A percentile compares a stretch with the other conserved stretches of the same genome.
Conservation (phyloP, 345 rosid species). For the Eucalyptus erythrocorys region DNA sequence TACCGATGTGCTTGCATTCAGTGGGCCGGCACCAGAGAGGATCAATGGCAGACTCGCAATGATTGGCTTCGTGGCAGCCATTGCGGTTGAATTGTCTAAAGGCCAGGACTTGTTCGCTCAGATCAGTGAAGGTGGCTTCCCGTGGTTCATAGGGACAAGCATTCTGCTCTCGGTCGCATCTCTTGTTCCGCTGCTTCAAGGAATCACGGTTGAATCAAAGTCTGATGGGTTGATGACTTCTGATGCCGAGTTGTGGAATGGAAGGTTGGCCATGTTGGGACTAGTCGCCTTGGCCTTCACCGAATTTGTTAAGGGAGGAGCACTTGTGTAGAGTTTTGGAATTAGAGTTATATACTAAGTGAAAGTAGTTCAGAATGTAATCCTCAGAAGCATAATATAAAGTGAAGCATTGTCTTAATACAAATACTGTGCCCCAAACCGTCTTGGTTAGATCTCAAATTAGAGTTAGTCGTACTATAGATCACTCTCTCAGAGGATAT, state of each 20-base stretch:
- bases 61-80: constrained; percentile 70
- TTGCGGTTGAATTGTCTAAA: constrained; percentile 52
- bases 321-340: not conserved
- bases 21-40: constrained; percentile 90
- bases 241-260: constrained; percentile 76
- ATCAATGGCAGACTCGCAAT: constrained; percentile 76
- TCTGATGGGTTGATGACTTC: constrained; percentile 63
- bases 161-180: constrained; percentile 56
- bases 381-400: not conserved
- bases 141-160: constrained; percentile 45
- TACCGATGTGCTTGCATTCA: constrained; percentile 48
- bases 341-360: not conserved
- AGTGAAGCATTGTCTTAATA: not conserved
- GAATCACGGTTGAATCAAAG: constrained; percentile 43
- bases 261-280: constrained; percentile 74
- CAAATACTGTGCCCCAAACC: not conserved
- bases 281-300: constrained; percentile 69
- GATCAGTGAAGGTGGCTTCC: constrained; percentile 44
- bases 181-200: constrained; percentile 40
- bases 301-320: constrained; percentile 57
- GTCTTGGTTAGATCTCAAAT: not conserved
- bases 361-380: not conserved
- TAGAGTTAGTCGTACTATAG: rapidly evolving
- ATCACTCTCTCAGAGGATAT: not conserved
- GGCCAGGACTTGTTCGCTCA: constrained; percentile 62